Percentiles rank a stretch among this genome's conserved stretches.
Evolutionary conservation across 2,329 filamentous ascomycete genomes (phyloP).

Genomic region (Chaetomiaceae sp.): DNA sequence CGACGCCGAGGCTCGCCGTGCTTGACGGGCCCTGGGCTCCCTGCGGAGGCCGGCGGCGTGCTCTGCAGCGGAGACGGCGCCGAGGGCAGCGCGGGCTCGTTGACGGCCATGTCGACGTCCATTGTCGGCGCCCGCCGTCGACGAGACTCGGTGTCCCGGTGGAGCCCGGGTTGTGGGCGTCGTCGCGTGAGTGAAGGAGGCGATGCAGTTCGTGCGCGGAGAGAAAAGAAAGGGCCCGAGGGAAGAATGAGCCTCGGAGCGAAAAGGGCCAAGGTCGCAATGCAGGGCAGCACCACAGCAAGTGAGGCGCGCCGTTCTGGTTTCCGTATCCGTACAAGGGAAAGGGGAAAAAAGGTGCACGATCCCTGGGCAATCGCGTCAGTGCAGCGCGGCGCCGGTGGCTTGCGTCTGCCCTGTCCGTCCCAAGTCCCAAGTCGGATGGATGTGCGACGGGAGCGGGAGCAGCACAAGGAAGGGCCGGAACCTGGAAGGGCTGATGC

Average conservation of each 20-base stretch:
- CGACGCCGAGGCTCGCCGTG: constrained; percentile 24
- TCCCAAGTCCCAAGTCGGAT: not conserved
- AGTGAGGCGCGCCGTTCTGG: not conserved
- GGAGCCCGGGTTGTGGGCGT: not conserved
- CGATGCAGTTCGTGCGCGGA: not conserved
- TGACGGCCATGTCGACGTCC: constrained; percentile 19
- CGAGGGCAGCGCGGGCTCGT: constrained; percentile 9
- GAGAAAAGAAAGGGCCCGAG: not conserved
- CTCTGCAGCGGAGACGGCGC: not conserved
- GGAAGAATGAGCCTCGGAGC: not conserved
- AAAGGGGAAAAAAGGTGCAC: not conserved
- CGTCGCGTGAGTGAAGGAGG: not conserved
- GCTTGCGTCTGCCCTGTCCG: too few relatives aligned
- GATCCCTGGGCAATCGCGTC: constrained; percentile 13
- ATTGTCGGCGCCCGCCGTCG: constrained; percentile 10
- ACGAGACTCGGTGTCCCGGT: constrained; percentile 2
- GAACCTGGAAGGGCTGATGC: not conserved
- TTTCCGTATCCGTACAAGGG: not conserved
- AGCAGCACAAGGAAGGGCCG: not conserved
- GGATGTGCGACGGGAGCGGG: not conserved
- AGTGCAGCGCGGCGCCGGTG: not conserved
- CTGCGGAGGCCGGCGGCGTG: constrained; percentile 8
- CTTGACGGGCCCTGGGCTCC: constrained; percentile 14
- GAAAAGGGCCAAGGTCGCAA: too few relatives aligned
- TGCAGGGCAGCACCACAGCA: too few relatives aligned